Evolutionary conservation across 2,329 filamentous ascomycete species (phyloP), one percentile per base, ranked within the genome.

Genomic region (Lasiodiplodia gonubiensis): DNA sequence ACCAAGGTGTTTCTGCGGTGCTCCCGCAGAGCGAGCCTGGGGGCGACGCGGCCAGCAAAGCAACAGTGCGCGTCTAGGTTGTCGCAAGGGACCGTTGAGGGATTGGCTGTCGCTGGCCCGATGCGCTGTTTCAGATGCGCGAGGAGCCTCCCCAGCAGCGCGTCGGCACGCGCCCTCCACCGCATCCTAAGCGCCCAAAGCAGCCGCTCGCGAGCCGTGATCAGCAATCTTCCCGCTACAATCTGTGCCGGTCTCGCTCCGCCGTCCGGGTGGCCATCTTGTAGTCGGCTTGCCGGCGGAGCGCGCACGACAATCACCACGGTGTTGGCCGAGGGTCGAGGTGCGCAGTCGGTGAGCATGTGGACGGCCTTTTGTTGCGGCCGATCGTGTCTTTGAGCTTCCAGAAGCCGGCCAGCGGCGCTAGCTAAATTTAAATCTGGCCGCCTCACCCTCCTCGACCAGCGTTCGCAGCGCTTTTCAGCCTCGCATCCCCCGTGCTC

Each of bases 401-500:
- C 57, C 57, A 61, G 57, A 61, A 61, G 27, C 25, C 27, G 11
- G 33, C 30, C 55, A 25, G 23, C 12, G 23, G n/a, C 59, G 59
- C 59, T 60, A 51, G 46, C 59, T 63, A 25, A 63, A 63, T 63
- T 63, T 63, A 63, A 63, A 51, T 30, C 42, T 51, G 59, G 59
- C 59, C 59, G 59, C 59, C 46, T 51, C 46, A n/a, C 30, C 27
- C 59, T 23, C n/a, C 57, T 18, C 42, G 23, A 18, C n/a, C 53
- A 23, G 37, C 30, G 23, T 12, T 8, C 57, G 27, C 18, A 30
- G 21, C 23, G n/a, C 37, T 63, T 63, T 51, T 51, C 59, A 63
- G 42, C 59, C 59, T 63, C 59, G 11, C 42, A 27, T 14, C 16
- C 49, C 16, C 59, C 18, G 18, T 46, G 42, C 42, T 46, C 42